These are phyloP conservation scores for Lodderomyces elongisporus DNA, from an alignment of 1,139 yeast species.

Conservation along the genomic window DNA sequence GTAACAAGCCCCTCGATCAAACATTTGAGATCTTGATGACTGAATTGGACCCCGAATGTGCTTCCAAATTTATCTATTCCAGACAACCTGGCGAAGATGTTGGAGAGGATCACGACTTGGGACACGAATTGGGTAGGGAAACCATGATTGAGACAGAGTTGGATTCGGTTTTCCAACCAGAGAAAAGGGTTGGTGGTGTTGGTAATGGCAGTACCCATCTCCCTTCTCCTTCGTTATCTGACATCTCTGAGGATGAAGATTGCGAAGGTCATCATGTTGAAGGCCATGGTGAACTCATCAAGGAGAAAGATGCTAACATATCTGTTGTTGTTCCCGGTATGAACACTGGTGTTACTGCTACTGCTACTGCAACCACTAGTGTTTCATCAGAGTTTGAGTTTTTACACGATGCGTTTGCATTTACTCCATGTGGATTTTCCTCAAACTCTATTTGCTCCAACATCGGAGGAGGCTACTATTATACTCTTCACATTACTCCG, in stretches of 20 bases:
- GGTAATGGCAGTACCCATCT: conserved; percentile 18
- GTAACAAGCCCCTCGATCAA: conserved; percentile 43
- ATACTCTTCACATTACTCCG: conserved; percentile 92
- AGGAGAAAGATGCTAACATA: too few relatives aligned
- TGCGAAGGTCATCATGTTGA: conserved; percentile 13
- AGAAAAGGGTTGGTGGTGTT: too few relatives aligned
- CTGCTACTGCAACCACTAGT: conserved; percentile 1
- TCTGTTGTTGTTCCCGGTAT: background rate
- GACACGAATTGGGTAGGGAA: conserved; percentile 68
- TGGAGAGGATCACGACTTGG: too few relatives aligned
- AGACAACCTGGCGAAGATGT: conserved; percentile 51
- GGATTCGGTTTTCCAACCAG: conserved; percentile 49
- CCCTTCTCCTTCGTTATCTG: conserved; percentile 40
- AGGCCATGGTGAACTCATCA: conserved; percentile 9
- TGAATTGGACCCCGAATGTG: conserved; percentile 56
- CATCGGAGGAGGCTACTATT: conserved; percentile 58
- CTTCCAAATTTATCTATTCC: conserved; percentile 57
- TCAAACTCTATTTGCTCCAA: conserved; percentile 70
- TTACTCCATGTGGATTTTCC: conserved; percentile 94
- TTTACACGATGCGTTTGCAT: conserved; percentile 82
- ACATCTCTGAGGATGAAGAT: conserved; percentile 23
- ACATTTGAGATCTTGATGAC: conserved; percentile 93
- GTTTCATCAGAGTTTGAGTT: too few relatives aligned
- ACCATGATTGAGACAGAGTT: conserved; percentile 62
- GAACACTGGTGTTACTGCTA: background rate